Conservation (phyloP, 257 asterid species). For the Dorcoceras hygrometricum region DNA sequence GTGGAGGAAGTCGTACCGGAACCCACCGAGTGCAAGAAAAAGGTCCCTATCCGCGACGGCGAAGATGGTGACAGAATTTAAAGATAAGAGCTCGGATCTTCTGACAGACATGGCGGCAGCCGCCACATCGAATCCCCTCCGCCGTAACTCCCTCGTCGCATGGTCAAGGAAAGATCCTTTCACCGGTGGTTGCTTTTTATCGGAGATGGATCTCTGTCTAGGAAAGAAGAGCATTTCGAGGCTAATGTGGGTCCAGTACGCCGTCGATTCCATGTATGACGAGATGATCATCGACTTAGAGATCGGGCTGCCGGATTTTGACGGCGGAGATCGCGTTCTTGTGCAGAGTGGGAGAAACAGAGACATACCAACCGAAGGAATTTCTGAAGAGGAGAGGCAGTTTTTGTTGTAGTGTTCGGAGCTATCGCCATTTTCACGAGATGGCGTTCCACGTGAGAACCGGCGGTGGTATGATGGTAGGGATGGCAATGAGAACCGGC, state of each 20-base stretch:
- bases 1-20: constrained; percentile 52
- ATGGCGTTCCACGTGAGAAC: constrained; percentile 45
- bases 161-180: constrained; percentile 46
- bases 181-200: constrained; percentile 20
- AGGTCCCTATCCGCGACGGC: constrained; percentile 57
- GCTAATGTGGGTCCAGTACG: constrained; percentile 50
- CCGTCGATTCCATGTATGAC: constrained; percentile 68
- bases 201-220: constrained; percentile 19
- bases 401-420: constrained; percentile 47
- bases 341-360: constrained; percentile 47
- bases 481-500: no score
- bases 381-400: constrained; percentile 50
- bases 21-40: constrained; percentile 42
- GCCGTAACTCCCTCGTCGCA: constrained; percentile 48
- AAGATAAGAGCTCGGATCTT: constrained; percentile 40
- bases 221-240: constrained; percentile 33
- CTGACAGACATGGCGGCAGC: constrained; percentile 51
- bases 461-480: constrained; percentile 45
- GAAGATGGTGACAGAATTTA: constrained; percentile 48
- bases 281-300: constrained; percentile 55
- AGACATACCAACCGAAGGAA: constrained; percentile 31
- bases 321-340: constrained; percentile 39
- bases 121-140: constrained; percentile 51
- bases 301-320: constrained; percentile 59
- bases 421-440: constrained; percentile 37